Evolutionary conservation across 1,284 basidiomycete species (phyloP).

Genomic region (Stereum hirsutum): DNA sequence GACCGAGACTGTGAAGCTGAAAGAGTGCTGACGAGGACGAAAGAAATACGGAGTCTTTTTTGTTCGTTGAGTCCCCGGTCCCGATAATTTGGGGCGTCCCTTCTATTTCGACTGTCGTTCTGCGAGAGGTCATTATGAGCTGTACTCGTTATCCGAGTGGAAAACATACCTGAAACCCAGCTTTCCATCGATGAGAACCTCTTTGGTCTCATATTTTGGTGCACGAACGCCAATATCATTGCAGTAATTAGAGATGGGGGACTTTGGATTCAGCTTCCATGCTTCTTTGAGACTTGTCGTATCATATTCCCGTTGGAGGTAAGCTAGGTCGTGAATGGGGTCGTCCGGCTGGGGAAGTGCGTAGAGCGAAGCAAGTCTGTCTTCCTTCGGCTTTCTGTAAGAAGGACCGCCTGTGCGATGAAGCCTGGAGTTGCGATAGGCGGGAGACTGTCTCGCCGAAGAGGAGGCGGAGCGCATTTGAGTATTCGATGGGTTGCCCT

Average conservation of each 20-base stretch:
- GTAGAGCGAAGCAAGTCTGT: conserved; percentile 10
- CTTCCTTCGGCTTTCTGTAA: neutral
- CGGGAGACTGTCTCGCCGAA: neutral
- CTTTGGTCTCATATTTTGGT: conserved; percentile 14
- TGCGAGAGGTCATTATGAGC: conserved; percentile 15
- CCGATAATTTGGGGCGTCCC: conserved; percentile 34
- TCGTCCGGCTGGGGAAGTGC: conserved; percentile 8
- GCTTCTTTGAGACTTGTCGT: conserved; percentile 21
- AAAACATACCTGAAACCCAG: conserved; percentile 12
- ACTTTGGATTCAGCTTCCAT: conserved; percentile 33
- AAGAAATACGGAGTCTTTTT: conserved; percentile 68
- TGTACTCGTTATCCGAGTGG: neutral
- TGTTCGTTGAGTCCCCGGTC: conserved; percentile 54
- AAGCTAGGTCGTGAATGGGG: conserved; percentile 20
- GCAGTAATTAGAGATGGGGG: conserved; percentile 31
- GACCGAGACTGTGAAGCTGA: conserved; percentile 52
- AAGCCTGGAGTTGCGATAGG: neutral
- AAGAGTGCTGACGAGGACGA: conserved; percentile 68
- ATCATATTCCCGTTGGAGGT: conserved; percentile 19
- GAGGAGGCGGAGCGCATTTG: neutral
- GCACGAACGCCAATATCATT: conserved; percentile 2
- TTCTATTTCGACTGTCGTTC: conserved; percentile 37
- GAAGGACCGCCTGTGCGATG: neutral
- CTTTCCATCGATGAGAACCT: conserved; percentile 9
- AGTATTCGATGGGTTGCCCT: neutral